These are phyloP conservation scores for Bimuria novae-zelandiae DNA, from an alignment of 2,329 filamentous ascomycete species.

Conservation along the genomic window DNA sequence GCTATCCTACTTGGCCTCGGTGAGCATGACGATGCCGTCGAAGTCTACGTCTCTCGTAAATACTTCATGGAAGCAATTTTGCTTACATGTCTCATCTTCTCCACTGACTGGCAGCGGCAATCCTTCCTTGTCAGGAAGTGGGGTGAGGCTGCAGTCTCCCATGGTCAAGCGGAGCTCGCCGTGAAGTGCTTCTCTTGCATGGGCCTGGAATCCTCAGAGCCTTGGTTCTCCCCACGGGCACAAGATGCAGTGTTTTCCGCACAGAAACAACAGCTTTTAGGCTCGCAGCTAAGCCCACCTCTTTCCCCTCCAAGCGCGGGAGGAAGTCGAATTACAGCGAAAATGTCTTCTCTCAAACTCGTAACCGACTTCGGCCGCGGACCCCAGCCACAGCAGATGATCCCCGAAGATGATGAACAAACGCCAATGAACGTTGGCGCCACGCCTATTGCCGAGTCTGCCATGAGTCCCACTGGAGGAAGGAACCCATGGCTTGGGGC, in stretches of 20 bases:
- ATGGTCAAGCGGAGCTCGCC: constrained; percentile 86
- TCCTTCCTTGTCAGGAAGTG: constrained; percentile 88
- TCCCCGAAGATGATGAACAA: constrained; percentile 64
- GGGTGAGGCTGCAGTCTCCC: constrained; percentile 88
- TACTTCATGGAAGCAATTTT: constrained; percentile 92
- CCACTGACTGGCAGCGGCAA: constrained; percentile 88
- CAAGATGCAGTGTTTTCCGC: constrained; percentile 62
- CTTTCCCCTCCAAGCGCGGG: constrained; percentile 72
- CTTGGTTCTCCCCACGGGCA: constrained; percentile 85
- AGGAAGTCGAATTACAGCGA: constrained; percentile 64
- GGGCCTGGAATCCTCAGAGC: constrained; percentile 79
- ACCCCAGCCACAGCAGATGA: constrained; percentile 61
- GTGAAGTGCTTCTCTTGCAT: constrained; percentile 94
- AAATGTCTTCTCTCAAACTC: constrained; percentile 83
- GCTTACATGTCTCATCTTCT: constrained; percentile 80
- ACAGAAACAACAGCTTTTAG: constrained; percentile 58
- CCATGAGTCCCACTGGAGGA: constrained; percentile 67
- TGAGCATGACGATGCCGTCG: constrained; percentile 91
- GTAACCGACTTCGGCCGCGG: constrained; percentile 79
- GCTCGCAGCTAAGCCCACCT: constrained; percentile 66
- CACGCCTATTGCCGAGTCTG: constrained; percentile 78
- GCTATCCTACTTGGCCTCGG: constrained; percentile 92
- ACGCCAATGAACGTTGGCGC: constrained; percentile 82
- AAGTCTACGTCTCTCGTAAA: constrained; percentile 91
- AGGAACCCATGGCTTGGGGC: constrained; percentile 44